Percentiles rank a stretch among this genome's conserved stretches.
These are phyloP conservation scores for Triticum aestivum DNA, from an alignment of 176 grass and related monocot species.

Conservation along the genomic window IWGSC_CS_RefSeq_v2.1 NC_057796.1:472967977-472968476, in stretches of 20 bases:
- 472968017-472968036: neutral
- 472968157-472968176: slow-evolving; percentile 53
- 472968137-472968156: neutral
- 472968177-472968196: slow-evolving; percentile 21
- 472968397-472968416: too few species aligned
- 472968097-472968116: neutral
- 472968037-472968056: neutral
- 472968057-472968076: slow-evolving; percentile 38
- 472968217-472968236: slow-evolving; percentile 12
- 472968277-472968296: slow-evolving; percentile 35
- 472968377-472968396: too few species aligned
- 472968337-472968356: slow-evolving; percentile 24
- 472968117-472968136: slow-evolving; percentile 12
- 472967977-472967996: neutral
- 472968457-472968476: too few species aligned
- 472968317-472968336: slow-evolving; percentile 21
- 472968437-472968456: too few species aligned
- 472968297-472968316: neutral
- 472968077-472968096: slow-evolving; percentile 45
- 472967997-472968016: neutral
- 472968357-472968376: too few species aligned
- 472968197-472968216: neutral
- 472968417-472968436: too few species aligned
- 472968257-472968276: slow-evolving; percentile 16
- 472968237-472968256: slow-evolving; percentile 15